Evolutionary conservation across 441 rosid species (phyloP).

Genomic region (Iberis amara): DNA sequence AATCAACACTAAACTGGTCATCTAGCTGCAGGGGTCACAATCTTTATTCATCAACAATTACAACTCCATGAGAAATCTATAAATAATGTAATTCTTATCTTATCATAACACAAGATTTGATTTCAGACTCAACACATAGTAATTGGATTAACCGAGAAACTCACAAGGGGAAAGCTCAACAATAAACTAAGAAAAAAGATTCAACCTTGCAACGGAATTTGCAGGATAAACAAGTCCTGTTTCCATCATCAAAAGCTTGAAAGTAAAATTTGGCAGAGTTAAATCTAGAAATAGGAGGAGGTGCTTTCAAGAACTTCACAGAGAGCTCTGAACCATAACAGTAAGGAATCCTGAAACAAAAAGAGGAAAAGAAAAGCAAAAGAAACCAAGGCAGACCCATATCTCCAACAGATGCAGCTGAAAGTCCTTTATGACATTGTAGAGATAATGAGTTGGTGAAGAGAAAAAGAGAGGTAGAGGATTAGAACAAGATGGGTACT

Average conservation of each 20-base stretch:
- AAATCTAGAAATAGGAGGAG: constrained; percentile 50
- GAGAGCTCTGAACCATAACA: constrained; percentile 38
- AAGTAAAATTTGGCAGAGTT: constrained; percentile 62
- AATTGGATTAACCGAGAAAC: neutral
- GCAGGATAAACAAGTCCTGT: constrained; percentile 49
- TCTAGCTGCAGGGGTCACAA: constrained; percentile 57
- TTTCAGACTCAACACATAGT: neutral
- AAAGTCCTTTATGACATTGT: constrained; percentile 29
- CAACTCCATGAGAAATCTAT: neutral
- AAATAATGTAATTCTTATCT: neutral
- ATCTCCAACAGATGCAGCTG: constrained; percentile 12
- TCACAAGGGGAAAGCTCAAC: constrained; percentile 4
- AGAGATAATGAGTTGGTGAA: constrained; percentile 27
- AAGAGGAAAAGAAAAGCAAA: constrained; percentile 37
- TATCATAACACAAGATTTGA: neutral
- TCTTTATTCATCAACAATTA: constrained; percentile 5
- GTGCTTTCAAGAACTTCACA: constrained; percentile 68
- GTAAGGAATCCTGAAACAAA: constrained; percentile 37
- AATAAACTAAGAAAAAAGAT: too few relatives aligned
- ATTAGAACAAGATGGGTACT: constrained; percentile 23
- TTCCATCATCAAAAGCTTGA: constrained; percentile 44
- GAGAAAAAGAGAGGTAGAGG: constrained; percentile 24
- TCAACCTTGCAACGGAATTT: constrained; percentile 61
- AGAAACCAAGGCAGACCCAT: constrained; percentile 48
- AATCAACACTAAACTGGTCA: constrained; percentile 46